Evolutionary conservation across 352 stramenopile genomes (phyloP).

Genomic region (Globisporangium nunn): DNA sequence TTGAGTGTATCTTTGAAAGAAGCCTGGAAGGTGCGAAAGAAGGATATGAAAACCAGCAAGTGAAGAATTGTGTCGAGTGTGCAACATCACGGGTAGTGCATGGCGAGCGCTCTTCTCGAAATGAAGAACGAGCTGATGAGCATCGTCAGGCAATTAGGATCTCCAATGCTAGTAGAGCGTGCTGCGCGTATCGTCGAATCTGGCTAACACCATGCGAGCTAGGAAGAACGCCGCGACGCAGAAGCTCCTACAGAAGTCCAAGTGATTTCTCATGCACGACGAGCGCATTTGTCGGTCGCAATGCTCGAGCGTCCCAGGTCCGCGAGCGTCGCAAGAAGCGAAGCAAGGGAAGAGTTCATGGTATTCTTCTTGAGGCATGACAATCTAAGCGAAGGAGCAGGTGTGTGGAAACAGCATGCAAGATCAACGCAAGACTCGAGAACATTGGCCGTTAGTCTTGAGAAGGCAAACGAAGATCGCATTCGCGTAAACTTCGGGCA

Average conservation of each 20-base stretch:
- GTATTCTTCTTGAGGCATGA: background rate
- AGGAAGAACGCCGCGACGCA: constrained; percentile 54
- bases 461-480: constrained; percentile 60
- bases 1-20: constrained; percentile 59
- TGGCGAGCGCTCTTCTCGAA: constrained; percentile 29
- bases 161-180: constrained; percentile 30
- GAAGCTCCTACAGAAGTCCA: constrained; percentile 65
- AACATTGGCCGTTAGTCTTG: constrained; percentile 54
- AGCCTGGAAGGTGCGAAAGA: constrained; percentile 17
- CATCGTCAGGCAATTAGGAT: constrained; percentile 38
- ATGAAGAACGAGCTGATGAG: constrained; percentile 73
- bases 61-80: too few species aligned
- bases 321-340: constrained; percentile 17
- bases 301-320: constrained; percentile 57
- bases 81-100: background rate
- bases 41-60: background rate
- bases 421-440: background rate
- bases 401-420: too few species aligned
- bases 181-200: constrained; percentile 25
- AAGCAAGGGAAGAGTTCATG: too few species aligned
- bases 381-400: background rate
- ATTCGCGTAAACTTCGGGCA: constrained; percentile 24
- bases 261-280: constrained; percentile 57
- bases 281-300: constrained; percentile 33
- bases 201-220: constrained; percentile 36